These are phyloP conservation scores for Stramenopiles sp. DNA, from an alignment of 352 stramenopile genomes.

Conservation along the genomic window DNA sequence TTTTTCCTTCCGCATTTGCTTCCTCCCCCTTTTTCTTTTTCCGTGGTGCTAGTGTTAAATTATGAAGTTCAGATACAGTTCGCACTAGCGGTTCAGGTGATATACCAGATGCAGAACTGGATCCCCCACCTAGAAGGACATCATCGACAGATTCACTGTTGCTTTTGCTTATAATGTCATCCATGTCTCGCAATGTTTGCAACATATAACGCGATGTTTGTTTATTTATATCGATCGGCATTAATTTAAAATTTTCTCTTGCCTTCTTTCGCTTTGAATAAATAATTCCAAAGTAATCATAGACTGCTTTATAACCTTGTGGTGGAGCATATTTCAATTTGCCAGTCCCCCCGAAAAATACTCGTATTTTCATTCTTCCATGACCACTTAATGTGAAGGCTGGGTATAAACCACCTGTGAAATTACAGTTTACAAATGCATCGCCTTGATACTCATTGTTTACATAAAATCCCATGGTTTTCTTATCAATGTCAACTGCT, in stretches of 20 bases:
- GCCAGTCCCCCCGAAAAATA: not conserved
- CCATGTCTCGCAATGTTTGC: not conserved
- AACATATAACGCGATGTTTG: not conserved
- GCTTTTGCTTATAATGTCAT: not conserved
- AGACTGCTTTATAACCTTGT: not conserved
- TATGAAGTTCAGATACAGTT: not conserved
- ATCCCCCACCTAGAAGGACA: too few relatives aligned
- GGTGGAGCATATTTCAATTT: slow-evolving; percentile 5
- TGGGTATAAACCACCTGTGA: not conserved
- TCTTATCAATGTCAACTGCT: not conserved
- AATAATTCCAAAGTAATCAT: not conserved
- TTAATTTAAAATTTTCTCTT: not conserved
- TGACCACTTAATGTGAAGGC: slow-evolving; percentile 1
- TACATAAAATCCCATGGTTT: slow-evolving; percentile 7
- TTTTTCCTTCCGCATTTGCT: not conserved
- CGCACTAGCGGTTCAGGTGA: too few relatives aligned
- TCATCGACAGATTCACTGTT: not conserved
- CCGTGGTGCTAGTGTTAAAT: not conserved
- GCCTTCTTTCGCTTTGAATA: not conserved
- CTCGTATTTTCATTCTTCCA: slow-evolving; percentile 2
- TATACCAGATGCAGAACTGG: not conserved
- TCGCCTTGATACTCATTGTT: slow-evolving; percentile 7
- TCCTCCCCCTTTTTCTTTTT: too few relatives aligned
- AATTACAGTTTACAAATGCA: slow-evolving; percentile 7
- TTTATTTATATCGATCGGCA: not conserved